These are phyloP conservation scores for Schizosaccharomyces osmophilus DNA, from an alignment of 805 yeast genomes.

Conservation along the genomic window DNA sequence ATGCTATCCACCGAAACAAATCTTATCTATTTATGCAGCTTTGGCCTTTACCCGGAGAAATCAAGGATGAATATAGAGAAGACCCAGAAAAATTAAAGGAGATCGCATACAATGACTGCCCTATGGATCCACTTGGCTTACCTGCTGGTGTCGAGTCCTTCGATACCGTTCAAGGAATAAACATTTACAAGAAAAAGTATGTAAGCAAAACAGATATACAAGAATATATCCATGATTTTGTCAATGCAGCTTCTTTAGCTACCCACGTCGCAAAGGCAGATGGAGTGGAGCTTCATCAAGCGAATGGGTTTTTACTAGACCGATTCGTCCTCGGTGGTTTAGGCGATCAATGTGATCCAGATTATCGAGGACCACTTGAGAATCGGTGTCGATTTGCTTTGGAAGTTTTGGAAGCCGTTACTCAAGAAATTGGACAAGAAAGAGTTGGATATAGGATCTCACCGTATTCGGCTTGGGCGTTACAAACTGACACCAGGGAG, in stretches of 20 bases:
- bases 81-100: slow-evolving; percentile 5
- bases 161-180: not conserved
- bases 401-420: slow-evolving; percentile 28
- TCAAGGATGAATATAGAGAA: not conserved
- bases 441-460: slow-evolving; percentile 17
- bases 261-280: slow-evolving; percentile 33
- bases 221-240: not conserved
- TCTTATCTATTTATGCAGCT: not conserved
- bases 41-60: not conserved
- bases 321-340: slow-evolving; percentile 23
- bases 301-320: slow-evolving; percentile 33
- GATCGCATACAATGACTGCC: not conserved
- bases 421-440: slow-evolving; percentile 26
- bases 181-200: not conserved
- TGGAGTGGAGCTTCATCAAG: slow-evolving; percentile 40
- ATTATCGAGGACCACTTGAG: slow-evolving; percentile 39
- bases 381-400: slow-evolving; percentile 28
- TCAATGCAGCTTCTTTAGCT: not conserved
- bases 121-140: not conserved
- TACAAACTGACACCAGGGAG: not conserved
- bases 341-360: slow-evolving; percentile 29
- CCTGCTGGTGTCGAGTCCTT: not conserved
- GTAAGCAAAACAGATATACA: not conserved
- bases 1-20: slow-evolving; percentile 5
- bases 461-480: slow-evolving; percentile 12